phyloP scores from a whole-genome alignment of 2,329 filamentous ascomycete genomes.

The Fusarium setosum region DNA sequence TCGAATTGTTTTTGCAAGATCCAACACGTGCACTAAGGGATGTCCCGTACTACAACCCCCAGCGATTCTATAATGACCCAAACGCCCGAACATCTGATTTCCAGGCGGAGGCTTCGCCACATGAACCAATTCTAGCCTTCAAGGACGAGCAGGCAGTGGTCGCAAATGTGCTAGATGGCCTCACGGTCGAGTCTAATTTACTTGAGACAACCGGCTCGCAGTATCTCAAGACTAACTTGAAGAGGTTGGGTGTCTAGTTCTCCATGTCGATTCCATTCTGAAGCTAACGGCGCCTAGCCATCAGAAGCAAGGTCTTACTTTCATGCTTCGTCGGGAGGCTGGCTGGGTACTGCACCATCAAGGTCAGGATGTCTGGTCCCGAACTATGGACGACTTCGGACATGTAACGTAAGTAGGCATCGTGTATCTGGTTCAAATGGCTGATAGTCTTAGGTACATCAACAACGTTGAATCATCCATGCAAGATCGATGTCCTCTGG shows the following conservation, averaged over 20 bases:
- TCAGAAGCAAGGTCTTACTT: neutral
- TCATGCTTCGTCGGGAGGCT: neutral
- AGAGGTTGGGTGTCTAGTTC: neutral
- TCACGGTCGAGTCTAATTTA: neutral
- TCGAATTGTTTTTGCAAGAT: neutral
- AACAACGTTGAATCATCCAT: neutral
- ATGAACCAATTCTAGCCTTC: neutral
- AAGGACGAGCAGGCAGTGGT: neutral
- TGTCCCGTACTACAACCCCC: neutral
- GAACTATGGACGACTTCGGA: neutral
- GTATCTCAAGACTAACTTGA: neutral
- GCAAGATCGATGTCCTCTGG: neutral
- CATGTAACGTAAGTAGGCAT: neutral
- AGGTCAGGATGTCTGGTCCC: neutral
- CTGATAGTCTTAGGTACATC: neutral
- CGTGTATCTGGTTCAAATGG: neutral
- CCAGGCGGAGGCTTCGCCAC: neutral
- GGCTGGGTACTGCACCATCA: neutral
- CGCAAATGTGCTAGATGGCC: neutral
- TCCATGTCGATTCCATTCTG: neutral
- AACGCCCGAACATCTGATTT: neutral
- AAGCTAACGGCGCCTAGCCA: neutral
- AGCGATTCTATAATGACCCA: conserved; percentile 1
- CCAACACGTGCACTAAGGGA: neutral
- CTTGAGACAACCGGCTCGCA: neutral